Evolutionary conservation across 129 eudicot genomes (phyloP), one percentile per base, ranked within the genome.

Genomic region (Chrysanthemum seticuspe): DNA sequence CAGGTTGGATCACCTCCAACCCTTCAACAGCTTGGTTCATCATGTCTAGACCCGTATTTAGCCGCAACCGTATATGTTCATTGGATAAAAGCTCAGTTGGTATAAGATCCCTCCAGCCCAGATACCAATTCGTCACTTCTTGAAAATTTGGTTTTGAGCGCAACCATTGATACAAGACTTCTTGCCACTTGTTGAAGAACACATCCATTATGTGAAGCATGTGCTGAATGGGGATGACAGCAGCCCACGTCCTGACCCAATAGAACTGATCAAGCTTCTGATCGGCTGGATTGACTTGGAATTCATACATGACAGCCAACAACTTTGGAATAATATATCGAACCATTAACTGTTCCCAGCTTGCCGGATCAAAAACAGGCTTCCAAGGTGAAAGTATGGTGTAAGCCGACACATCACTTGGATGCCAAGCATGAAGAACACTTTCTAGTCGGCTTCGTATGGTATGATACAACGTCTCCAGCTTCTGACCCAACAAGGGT

Each of bases 341-440:
- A 60, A 82, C 95, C 89, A 87, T 92, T 29, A 89, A 76, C 18
- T 85, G 83, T 73, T 92, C 91, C 98, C 98, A 92, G 68, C 90
- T 92, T 53, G 75, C 55, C 5, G 90, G 76, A 78, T 87, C 96
- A 74, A 92, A 92, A 15, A 85, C 95, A 12, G 83, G 74, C 72
- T 89, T 89, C 96, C 98, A 92, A 64, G 98, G 98, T 12, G 87
- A 77, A 34, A 92, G 58, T 54, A 89, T 86, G 9, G 73, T 53
- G 70, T 76, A 85, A 51, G 97, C 97, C 13, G 96, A 92, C 80
- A 67, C 68, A 65, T 89, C 91, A 40, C 84, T 81, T 1, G 97
- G 96, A 72, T 86, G 86, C 97, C 96, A 92, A n/a, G 87, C 88
- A 70, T 84, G 93, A 67, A 91, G 89, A 54, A 80, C 96, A 47